Conservation (phyloP, 805 yeast genomes). For the Grigorovia jiainica region DNA sequence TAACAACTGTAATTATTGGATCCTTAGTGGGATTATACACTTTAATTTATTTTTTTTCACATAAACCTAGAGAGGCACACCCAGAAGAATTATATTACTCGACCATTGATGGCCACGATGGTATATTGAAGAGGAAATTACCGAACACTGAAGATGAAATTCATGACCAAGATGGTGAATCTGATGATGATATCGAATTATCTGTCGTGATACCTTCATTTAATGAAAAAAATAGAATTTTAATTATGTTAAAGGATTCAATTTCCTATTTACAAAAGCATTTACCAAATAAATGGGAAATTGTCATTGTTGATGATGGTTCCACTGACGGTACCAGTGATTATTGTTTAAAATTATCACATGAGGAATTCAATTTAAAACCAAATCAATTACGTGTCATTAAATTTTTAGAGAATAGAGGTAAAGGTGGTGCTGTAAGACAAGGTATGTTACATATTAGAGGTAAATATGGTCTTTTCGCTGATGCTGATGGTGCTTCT, state of each 20-base stretch:
- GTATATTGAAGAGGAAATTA: slow-evolving; percentile 23
- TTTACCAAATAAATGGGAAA: slow-evolving; percentile 40
- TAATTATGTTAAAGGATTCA: slow-evolving; percentile 62
- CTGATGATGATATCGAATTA: slow-evolving; percentile 37
- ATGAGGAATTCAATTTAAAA: slow-evolving; percentile 33
- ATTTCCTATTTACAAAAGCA: slow-evolving; percentile 40
- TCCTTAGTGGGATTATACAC: slow-evolving; percentile 26
- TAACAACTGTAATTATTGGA: slow-evolving; percentile 8
- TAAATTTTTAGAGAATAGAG: slow-evolving; percentile 67
- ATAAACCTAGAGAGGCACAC: slow-evolving; percentile 49
- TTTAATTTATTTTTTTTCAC: slow-evolving; percentile 43
- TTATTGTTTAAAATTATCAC: slow-evolving; percentile 55
- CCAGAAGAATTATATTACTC: slow-evolving; percentile 44
- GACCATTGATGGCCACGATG: slow-evolving; percentile 35
- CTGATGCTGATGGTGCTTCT: slow-evolving; percentile 97
- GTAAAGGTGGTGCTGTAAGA: slow-evolving; percentile 94
- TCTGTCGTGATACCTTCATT: slow-evolving; percentile 90
- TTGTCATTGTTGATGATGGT: slow-evolving; percentile 87
- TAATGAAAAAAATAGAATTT: slow-evolving; percentile 71
- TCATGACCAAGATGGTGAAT: no score
- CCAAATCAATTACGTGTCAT: slow-evolving; percentile 64
- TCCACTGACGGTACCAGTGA: slow-evolving; percentile 71
- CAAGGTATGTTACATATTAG: slow-evolving; percentile 75
- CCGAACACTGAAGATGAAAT: slow-evolving; percentile 12
- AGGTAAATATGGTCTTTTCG: slow-evolving; percentile 73